These are phyloP conservation scores for Aspergillus pseudoterreus DNA, from an alignment of 2,329 filamentous ascomycete genomes.

Conservation along the genomic window DNA sequence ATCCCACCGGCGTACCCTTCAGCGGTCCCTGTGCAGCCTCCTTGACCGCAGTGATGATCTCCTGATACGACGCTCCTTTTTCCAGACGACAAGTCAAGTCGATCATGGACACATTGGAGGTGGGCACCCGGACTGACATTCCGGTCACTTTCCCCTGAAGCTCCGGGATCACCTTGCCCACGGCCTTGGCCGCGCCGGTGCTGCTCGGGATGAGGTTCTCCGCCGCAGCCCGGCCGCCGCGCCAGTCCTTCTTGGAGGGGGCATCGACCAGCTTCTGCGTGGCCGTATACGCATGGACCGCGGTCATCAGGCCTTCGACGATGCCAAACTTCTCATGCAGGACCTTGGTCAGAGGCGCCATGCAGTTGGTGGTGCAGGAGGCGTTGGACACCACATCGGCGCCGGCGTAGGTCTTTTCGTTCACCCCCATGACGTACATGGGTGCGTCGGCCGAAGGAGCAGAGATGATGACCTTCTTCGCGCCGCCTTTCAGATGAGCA, in stretches of 20 bases:
- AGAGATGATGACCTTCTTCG: slow-evolving; percentile 88
- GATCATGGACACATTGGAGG: slow-evolving; percentile 97
- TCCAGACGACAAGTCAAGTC: slow-evolving; percentile 92
- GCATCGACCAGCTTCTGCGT: slow-evolving; percentile 99
- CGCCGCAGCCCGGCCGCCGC: slow-evolving; percentile 96
- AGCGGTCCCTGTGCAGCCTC: too few species aligned
- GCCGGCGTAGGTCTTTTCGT: slow-evolving; percentile 87
- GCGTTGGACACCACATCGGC: slow-evolving; percentile 97
- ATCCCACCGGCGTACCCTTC: too few species aligned
- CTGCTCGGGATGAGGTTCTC: slow-evolving; percentile 99
- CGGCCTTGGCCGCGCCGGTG: slow-evolving; percentile 99
- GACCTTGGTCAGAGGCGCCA: slow-evolving; percentile 98
- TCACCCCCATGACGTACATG: slow-evolving; percentile 99
- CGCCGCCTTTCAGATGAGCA: slow-evolving; percentile 91
- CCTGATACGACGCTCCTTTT: slow-evolving; percentile 47
- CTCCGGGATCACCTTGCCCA: slow-evolving; percentile 97
- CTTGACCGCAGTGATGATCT: too few species aligned
- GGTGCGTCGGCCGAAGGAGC: slow-evolving; percentile 70
- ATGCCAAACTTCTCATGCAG: slow-evolving; percentile 98
- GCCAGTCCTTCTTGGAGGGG: slow-evolving; percentile 98
- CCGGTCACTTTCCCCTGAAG: slow-evolving; percentile 99
- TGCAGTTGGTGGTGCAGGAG: slow-evolving; percentile 99
- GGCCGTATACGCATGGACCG: slow-evolving; percentile 98
- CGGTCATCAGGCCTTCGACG: slow-evolving; percentile 99
- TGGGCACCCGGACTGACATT: slow-evolving; percentile 99